Evolutionary conservation across 495 filamentous ascomycete species (phyloP).

Genomic region (Hapsidospora chrysogenum): DNA sequence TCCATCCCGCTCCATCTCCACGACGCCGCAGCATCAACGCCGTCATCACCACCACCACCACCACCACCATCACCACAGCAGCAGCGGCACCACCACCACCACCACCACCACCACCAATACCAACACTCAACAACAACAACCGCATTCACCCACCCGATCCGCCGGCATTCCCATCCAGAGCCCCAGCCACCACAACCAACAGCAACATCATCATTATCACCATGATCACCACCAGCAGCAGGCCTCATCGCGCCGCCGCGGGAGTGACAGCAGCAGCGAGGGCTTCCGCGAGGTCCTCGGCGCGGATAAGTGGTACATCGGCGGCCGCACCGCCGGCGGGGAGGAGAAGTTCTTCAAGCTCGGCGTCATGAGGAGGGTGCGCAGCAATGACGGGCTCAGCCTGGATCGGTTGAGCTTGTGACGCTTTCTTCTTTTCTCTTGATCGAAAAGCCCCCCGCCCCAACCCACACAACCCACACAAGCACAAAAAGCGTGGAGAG

Average conservation of each 20-base stretch:
- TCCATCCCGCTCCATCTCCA: constrained; percentile 18
- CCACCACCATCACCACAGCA: too few relatives aligned
- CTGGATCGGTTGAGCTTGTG: constrained; percentile 39
- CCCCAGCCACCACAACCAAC: constrained; percentile 8
- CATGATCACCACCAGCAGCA: neutral
- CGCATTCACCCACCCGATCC: too few relatives aligned
- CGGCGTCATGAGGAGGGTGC: constrained; percentile 35
- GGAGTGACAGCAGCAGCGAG: constrained; percentile 63
- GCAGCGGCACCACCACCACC: too few relatives aligned
- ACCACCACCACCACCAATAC: too few relatives aligned
- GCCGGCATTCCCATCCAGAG: constrained; percentile 20
- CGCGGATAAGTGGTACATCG: constrained; percentile 73
- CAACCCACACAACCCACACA: too few relatives aligned
- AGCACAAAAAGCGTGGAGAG: neutral
- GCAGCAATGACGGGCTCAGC: constrained; percentile 37
- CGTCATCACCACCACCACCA: too few relatives aligned
- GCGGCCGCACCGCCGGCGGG: constrained; percentile 65
- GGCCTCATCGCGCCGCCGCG: constrained; percentile 35
- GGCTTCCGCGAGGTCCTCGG: constrained; percentile 63
- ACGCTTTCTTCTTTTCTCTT: constrained; percentile 5
- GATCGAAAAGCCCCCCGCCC: too few relatives aligned
- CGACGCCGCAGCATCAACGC: constrained; percentile 26
- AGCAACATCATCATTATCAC: constrained; percentile 5
- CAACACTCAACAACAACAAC: too few relatives aligned
- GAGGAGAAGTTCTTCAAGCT: constrained; percentile 78